Percentiles rank a stretch among this genome's conserved stretches.
Conservation (phyloP, 768 basidiomycete species). For the Cytidiella melzeri region DNA sequence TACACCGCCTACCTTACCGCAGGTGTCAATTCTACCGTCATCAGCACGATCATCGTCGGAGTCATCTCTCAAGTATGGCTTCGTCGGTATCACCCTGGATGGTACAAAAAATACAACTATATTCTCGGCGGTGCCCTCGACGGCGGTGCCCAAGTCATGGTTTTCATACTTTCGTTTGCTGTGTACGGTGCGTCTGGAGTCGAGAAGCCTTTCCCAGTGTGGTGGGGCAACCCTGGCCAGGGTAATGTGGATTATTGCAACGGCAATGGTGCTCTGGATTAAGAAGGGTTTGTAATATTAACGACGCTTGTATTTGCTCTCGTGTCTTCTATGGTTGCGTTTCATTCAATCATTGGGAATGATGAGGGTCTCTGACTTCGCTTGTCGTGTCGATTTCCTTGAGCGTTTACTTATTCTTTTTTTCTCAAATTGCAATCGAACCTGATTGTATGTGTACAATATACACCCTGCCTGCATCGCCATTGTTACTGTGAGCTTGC, state of each 20-base stretch:
- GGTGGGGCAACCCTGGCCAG: slow-evolving; percentile 47
- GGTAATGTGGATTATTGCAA: slow-evolving; percentile 58
- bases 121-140: slow-evolving; percentile 61
- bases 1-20: slow-evolving; percentile 39
- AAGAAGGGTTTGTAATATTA: not conserved
- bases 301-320: not conserved
- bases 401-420: too few relatives aligned
- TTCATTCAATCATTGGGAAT: not conserved
- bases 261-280: slow-evolving; percentile 48
- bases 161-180: slow-evolving; percentile 58
- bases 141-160: slow-evolving; percentile 61
- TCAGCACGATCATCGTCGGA: slow-evolving; percentile 35
- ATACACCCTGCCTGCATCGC: too few relatives aligned
- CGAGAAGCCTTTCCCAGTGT: slow-evolving; percentile 44
- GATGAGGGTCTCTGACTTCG: too few relatives aligned
- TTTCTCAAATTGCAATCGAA: too few relatives aligned
- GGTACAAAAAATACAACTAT: slow-evolving; percentile 66
- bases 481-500: too few relatives aligned
- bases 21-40: slow-evolving; percentile 50
- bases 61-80: slow-evolving; percentile 47
- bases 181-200: slow-evolving; percentile 55
- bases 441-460: too few relatives aligned
- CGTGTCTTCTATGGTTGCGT: not conserved
- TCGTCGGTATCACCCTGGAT: slow-evolving; percentile 50
- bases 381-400: too few relatives aligned